phyloP scores from a whole-genome alignment of 169 alveolate species.

The Cryptosporidium meleagridis region DNA sequence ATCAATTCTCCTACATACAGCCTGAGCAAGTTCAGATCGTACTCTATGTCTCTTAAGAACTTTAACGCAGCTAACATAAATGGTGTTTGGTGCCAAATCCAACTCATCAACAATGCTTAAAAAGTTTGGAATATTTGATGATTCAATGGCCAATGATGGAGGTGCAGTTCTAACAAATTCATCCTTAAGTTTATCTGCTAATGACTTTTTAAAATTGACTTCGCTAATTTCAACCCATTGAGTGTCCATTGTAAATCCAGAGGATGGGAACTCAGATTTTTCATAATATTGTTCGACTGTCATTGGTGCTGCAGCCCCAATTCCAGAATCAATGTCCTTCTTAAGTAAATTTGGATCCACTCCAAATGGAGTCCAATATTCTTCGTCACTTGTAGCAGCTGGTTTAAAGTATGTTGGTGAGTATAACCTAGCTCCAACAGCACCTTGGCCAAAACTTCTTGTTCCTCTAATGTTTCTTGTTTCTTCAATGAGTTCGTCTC shows the following conservation, averaged over 20 bases:
- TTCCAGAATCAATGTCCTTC: not conserved
- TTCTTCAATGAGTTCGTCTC: slow-evolving; percentile 44
- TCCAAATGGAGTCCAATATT: slow-evolving; percentile 72
- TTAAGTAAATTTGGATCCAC: slow-evolving; percentile 2
- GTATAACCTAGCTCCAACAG: not conserved
- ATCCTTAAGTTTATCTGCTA: slow-evolving; percentile 7
- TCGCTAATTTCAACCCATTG: slow-evolving; percentile 16
- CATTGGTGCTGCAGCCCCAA: not conserved
- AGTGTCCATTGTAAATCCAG: slow-evolving; percentile 43
- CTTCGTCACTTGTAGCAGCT: slow-evolving; percentile 12
- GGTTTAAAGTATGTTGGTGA: slow-evolving; percentile 37
- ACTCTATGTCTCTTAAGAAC: slow-evolving; percentile 37
- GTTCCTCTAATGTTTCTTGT: slow-evolving; percentile 28
- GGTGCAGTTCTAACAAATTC: slow-evolving; percentile 65
- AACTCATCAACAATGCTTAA: not conserved
- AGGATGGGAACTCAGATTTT: slow-evolving; percentile 9
- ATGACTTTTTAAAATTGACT: slow-evolving; percentile 19
- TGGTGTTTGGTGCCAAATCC: slow-evolving; percentile 34
- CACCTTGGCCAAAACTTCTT: not conserved
- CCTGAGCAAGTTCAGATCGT: slow-evolving; percentile 58
- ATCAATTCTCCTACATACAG: slow-evolving; percentile 52
- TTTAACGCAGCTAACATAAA: slow-evolving; percentile 46
- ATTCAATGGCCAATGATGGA: slow-evolving; percentile 18
- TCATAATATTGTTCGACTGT: not conserved
- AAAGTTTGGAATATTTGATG: slow-evolving; percentile 25